Conservation (phyloP, 192 early-diverging fungal species). For the Linnemannia zychae region DNA sequence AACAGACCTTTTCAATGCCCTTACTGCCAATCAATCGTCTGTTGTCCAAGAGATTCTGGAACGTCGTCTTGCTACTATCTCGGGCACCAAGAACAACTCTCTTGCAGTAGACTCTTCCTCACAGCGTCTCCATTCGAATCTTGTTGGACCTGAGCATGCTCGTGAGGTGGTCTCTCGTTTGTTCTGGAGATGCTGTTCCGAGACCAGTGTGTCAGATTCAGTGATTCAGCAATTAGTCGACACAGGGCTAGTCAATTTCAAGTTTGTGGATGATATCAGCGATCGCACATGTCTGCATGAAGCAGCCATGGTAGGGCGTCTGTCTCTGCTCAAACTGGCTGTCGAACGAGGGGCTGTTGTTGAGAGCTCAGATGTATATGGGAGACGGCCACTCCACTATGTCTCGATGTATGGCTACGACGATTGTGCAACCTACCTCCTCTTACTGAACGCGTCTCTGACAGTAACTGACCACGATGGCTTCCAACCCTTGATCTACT, state of each 20-base stretch:
- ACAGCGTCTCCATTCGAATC: conserved; percentile 1
- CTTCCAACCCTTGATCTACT: conserved; percentile 87
- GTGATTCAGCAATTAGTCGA: conserved; percentile 72
- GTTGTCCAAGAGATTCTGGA: conserved; percentile 64
- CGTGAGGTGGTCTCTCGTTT: conserved; percentile 74
- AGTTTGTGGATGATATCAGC: conserved; percentile 93
- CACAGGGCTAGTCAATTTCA: conserved; percentile 78
- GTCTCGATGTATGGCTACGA: conserved; percentile 90
- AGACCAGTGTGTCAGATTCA: conserved; percentile 55
- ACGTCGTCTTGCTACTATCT: conserved; percentile 55
- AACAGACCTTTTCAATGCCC: conserved; percentile 66
- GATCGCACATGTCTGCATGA: conserved; percentile 92
- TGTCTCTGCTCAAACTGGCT: conserved; percentile 73
- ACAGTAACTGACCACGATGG: conserved; percentile 90
- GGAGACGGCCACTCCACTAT: conserved; percentile 92
- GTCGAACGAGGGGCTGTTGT: conserved; percentile 64
- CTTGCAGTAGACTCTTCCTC: conserved; percentile 1
- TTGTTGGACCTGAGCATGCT: conserved; percentile 59
- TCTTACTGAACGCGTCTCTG: conserved; percentile 64
- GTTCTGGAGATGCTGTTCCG: conserved; percentile 80
- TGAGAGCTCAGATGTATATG: conserved; percentile 86
- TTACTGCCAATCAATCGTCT: conserved; percentile 52
- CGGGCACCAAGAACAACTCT: conserved; percentile 30
- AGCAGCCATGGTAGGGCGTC: conserved; percentile 83
- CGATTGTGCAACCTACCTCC: conserved; percentile 75